Evolutionary conservation across 208 protist genomes (phyloP), one percentile per base, ranked within the genome.

Genomic region (Trypanosoma avium): DNA sequence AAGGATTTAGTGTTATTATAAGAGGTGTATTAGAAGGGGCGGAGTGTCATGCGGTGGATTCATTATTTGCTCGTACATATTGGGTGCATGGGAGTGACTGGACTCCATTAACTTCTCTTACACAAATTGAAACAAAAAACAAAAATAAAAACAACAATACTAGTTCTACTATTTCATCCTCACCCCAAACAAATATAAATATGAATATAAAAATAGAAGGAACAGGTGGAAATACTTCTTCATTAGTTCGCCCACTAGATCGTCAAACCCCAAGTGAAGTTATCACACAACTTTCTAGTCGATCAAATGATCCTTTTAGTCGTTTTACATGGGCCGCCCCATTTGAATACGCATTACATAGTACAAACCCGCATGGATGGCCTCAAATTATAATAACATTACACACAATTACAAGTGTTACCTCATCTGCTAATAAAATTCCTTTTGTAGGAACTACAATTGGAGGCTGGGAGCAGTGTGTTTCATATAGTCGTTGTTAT

Each of bases 341-440:
- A 0, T 95, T 95, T 57, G 89, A 92, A 70, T 92, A 88, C 62
- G 82, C 77, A 19, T 61, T 95, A 53, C 80, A 73, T 17, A 90
- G 82, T 75, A 92, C 86, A 0, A 95, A 95, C 66, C 78, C 78
- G 19, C 79, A 84, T 43, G 86, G 86, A 0, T 95, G 89, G 89
- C 86, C 89, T 24, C 89, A 93, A 66, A 64, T 95, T 13, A 82
- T 91, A 30, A 74, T 95, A 15, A 89, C 86, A 15, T 69, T 93
- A 19, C 82, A 90, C 67, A 88, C 86, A 15, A 58, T 95, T 32
- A 77, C 45, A 17, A 21, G 42, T 17, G 49, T 17, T 2, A 17
- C 47, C 12, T 67, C n/a, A 56, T 63, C 30, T 58, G 55, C 3
- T 53, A 71, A 40, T 45, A 78, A 21, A 57, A 70, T 9, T 19